Evolutionary conservation across 1,284 basidiomycete genomes (phyloP).

Genomic region (Puccinia polysora): DNA sequence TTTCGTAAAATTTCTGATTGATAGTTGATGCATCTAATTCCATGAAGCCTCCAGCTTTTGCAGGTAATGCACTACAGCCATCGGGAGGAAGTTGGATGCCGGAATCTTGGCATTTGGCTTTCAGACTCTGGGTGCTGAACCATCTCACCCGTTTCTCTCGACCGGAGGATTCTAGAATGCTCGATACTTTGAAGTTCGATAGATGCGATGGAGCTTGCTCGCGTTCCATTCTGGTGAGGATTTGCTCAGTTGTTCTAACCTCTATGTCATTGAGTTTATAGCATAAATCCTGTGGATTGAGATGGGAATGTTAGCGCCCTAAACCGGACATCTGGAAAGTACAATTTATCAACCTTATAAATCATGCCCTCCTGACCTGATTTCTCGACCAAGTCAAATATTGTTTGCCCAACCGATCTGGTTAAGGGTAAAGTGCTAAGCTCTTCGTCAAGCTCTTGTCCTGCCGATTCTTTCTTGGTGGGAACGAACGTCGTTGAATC

Average conservation of each 20-base stretch:
- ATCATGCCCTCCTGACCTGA: slow-evolving; percentile 36
- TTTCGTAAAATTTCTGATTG: slow-evolving; percentile 26
- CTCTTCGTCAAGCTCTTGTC: slow-evolving; percentile 30
- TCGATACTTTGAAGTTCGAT: slow-evolving; percentile 63
- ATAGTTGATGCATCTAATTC: slow-evolving; percentile 26
- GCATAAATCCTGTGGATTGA: slow-evolving; percentile 62
- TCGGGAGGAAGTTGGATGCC: slow-evolving; percentile 29
- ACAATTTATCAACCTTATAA: slow-evolving; percentile 32
- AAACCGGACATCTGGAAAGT: not conserved
- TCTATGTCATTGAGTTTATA: slow-evolving; percentile 65
- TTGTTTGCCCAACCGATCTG: slow-evolving; percentile 31
- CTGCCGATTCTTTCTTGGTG: not conserved
- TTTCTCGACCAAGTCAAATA: slow-evolving; percentile 19
- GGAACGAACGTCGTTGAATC: slow-evolving; percentile 5
- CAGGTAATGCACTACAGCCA: not conserved
- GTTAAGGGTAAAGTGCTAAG: slow-evolving; percentile 24
- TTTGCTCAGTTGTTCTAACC: slow-evolving; percentile 68
- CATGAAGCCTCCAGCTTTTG: slow-evolving; percentile 18
- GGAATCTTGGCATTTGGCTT: slow-evolving; percentile 21
- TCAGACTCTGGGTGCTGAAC: slow-evolving; percentile 56
- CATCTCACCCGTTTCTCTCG: slow-evolving; percentile 74
- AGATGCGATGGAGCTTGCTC: slow-evolving; percentile 65
- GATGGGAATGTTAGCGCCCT: not conserved
- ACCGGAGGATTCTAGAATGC: slow-evolving; percentile 68
- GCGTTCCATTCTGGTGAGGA: slow-evolving; percentile 66